A percentile compares a stretch with the other conserved stretches of the same genome.
Evolutionary conservation across 2,329 filamentous ascomycete species (phyloP).

Genomic region (Monosporascus sp.): DNA sequence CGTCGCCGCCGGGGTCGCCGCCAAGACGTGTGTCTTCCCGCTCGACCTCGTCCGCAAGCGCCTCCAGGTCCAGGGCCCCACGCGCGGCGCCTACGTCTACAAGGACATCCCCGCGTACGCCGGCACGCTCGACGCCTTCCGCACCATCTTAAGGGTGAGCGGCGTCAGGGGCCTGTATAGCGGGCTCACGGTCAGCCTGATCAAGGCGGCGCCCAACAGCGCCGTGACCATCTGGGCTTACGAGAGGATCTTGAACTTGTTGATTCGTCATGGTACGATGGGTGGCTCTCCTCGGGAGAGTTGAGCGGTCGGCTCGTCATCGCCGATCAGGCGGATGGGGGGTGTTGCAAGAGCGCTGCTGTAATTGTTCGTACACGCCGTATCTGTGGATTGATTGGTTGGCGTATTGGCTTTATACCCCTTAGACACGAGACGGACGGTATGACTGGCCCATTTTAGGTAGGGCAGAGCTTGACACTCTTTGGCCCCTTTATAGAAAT

Average conservation of each 20-base stretch:
- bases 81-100: slow-evolving; percentile 70
- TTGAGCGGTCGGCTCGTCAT: background rate
- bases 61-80: slow-evolving; percentile 92
- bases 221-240: slow-evolving; percentile 95
- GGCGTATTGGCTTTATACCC: slow-evolving; percentile 9
- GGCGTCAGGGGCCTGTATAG: slow-evolving; percentile 79
- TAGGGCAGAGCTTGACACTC: no score
- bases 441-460: no score
- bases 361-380: background rate
- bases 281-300: background rate
- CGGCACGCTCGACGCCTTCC: slow-evolving; percentile 61
- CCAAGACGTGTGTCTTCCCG: slow-evolving; percentile 89
- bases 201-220: slow-evolving; percentile 92
- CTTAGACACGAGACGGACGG: slow-evolving; percentile 4
- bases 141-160: slow-evolving; percentile 64
- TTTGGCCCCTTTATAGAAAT: no score
- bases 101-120: slow-evolving; percentile 82
- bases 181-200: slow-evolving; percentile 78
- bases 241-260: slow-evolving; percentile 63
- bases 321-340: no score
- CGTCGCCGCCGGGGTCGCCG: slow-evolving; percentile 68
- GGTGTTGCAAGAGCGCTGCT: background rate
- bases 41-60: slow-evolving; percentile 89
- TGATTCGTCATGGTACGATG: slow-evolving; percentile 34
- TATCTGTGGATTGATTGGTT: background rate